Percentiles rank a stretch among this genome's conserved stretches.
These are phyloP conservation scores for Dentiscutata heterogama DNA, from an alignment of 371 early-diverging fungal species.

Conservation along the genomic window DNA sequence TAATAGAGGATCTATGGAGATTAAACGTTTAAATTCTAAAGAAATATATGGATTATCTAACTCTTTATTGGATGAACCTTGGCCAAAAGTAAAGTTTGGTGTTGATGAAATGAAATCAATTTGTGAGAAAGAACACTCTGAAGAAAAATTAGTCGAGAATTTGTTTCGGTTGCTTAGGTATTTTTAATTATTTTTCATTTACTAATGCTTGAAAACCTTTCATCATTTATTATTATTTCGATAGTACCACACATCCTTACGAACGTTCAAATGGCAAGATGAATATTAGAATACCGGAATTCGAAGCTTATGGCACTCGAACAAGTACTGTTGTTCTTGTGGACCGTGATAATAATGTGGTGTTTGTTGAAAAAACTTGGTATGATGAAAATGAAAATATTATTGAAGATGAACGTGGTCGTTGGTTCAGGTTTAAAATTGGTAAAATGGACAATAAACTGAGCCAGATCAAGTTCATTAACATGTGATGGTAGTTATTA, in stretches of 20 bases:
- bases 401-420: neutral
- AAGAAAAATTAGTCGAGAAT: slow-evolving; percentile 53
- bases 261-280: slow-evolving; percentile 49
- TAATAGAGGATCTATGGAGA: slow-evolving; percentile 50
- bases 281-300: slow-evolving; percentile 56
- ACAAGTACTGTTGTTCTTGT: slow-evolving; percentile 62
- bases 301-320: slow-evolving; percentile 58
- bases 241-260: neutral
- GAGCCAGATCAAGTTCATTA: too few species aligned
- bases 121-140: neutral
- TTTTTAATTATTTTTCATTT: neutral
- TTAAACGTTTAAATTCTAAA: slow-evolving; percentile 46
- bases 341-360: slow-evolving; percentile 54
- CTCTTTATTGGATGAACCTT: slow-evolving; percentile 55
- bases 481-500: too few species aligned
- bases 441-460: neutral
- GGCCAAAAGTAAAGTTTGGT: slow-evolving; percentile 62
- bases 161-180: slow-evolving; percentile 60
- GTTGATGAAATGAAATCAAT: slow-evolving; percentile 47
- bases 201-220: neutral
- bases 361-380: slow-evolving; percentile 59
- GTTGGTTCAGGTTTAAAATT: slow-evolving; percentile 5
- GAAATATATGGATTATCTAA: slow-evolving; percentile 62
- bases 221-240: too few species aligned
- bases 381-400: slow-evolving; percentile 43